These are phyloP conservation scores for Osmozyma mogii DNA, from an alignment of 805 yeast species.

Conservation along the genomic window DNA sequence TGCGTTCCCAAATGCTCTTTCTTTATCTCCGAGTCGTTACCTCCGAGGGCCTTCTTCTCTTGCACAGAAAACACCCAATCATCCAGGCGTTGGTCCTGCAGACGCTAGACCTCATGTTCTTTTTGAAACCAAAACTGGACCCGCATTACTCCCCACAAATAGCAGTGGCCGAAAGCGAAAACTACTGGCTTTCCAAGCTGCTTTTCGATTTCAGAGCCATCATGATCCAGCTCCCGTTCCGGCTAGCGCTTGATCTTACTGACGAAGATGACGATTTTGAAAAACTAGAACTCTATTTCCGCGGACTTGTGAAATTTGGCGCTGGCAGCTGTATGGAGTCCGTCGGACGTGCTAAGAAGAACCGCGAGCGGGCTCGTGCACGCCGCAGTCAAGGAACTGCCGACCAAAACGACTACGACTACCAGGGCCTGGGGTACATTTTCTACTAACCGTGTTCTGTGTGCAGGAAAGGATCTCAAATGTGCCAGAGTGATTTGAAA, in stretches of 20 bases:
- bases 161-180: conserved; percentile 10
- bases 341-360: conserved; percentile 4
- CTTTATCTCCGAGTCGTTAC: conserved; percentile 18
- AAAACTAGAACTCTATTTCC: conserved; percentile 16
- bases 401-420: no score
- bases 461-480: no score
- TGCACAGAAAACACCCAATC: conserved; percentile 17
- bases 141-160: conserved; percentile 3
- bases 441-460: no score
- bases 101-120: conserved; percentile 13
- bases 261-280: conserved; percentile 16
- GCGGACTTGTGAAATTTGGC: conserved; percentile 17
- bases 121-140: conserved; percentile 8
- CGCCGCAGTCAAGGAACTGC: no score
- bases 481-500: no score
- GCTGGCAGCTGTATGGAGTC: conserved; percentile 13
- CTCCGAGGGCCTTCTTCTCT: conserved; percentile 14
- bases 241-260: conserved; percentile 12
- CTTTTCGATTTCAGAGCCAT: conserved; percentile 17
- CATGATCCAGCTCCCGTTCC: conserved; percentile 18
- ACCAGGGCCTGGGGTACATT: no score
- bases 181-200: conserved; percentile 13
- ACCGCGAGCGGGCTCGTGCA: conserved; percentile 4
- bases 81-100: conserved; percentile 11
- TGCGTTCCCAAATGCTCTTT: conserved; percentile 14